Base-by-base conservation (phyloP, 2,329 filamentous ascomycete species). In the Westerdykella aurantiaca region DNA sequence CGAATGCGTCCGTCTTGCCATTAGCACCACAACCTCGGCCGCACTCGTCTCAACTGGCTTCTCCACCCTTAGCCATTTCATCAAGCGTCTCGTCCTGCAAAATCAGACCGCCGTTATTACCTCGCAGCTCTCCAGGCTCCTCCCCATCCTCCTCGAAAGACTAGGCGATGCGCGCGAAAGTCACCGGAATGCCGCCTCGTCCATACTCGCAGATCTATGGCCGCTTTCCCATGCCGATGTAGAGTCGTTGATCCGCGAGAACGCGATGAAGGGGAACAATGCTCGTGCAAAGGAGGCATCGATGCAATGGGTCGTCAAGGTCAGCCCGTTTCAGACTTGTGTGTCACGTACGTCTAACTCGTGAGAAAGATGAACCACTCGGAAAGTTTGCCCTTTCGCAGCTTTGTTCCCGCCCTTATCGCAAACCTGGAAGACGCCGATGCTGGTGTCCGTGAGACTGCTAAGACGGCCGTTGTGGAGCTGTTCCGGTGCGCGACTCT, bases 381-480 rank as follows among this genome's bases (percentile, higher is more conserved):
- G 42, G 80, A 89, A 46, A 82, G 81, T 33, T 73, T 96, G 52
- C 82, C 83, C 31, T 96, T 96, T 69, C 85, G 88, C 49, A 74
- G 73, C 58, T 95, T 94, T 63, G 89, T 95, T 1, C 85, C 87
- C 2, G 77, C 79, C 10, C 76, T 96, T 34, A 91, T 96, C 71
- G 84, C 88, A 43, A 79, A 93, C 53, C 77, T 96, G 34, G 91
- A 96, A 69, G 90, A 96, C 66, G 86, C 89, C 9, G 91, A 95
- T 64, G 85, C 86, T 39, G 83, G 82, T 68, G 89, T 96, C 51
- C 82, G 91, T 64, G 89, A 95, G 58, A 79, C 80, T 31, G 88
- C 90, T 49, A 95, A 93, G 70, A 74, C 74, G 43, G 85, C 87
- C 1, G 83, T 96, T 39, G 86, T 96, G 47, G 86, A 93, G 51